A percentile compares a stretch with the other conserved stretches of the same genome.
Conservation (phyloP, 140 eudicot genomes). For the Ambrosia hybrid region DNA sequence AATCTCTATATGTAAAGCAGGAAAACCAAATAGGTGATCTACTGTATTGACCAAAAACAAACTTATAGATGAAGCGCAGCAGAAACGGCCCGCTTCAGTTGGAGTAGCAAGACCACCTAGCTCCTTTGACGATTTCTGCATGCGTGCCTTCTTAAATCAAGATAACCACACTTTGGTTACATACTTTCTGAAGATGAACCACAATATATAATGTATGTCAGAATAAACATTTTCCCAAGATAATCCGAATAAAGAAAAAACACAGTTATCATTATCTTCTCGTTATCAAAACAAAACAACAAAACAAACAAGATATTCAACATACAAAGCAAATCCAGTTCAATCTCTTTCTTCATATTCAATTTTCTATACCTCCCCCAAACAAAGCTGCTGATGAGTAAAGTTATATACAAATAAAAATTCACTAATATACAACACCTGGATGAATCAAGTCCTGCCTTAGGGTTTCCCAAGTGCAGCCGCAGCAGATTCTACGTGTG, state of each 20-base stretch:
- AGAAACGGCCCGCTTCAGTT: no score
- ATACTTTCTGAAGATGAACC: no score
- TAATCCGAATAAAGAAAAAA: not conserved
- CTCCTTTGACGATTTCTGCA: no score
- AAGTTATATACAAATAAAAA: conserved; percentile 29
- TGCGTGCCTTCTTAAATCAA: not conserved
- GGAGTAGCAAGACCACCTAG: no score
- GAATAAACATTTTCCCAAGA: conserved; percentile 14
- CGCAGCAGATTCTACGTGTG: conserved; percentile 92
- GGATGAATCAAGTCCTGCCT: conserved; percentile 33
- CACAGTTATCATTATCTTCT: no score
- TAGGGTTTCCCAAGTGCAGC: conserved; percentile 80
- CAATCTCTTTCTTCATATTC: conserved; percentile 28
- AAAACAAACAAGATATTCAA: no score
- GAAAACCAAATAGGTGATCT: no score
- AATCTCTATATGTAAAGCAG: no score
- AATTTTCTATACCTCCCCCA: conserved; percentile 37
- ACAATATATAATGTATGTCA: no score
- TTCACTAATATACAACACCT: not conserved
- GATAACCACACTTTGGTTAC: not conserved
- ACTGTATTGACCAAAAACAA: no score
- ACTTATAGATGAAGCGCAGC: no score
- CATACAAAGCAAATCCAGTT: conserved; percentile 17
- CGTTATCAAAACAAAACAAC: conserved; percentile 10
- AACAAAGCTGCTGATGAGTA: conserved; percentile 20